Evolutionary conservation across 2,329 filamentous ascomycete species (phyloP), one percentile per base, ranked within the genome.

Genomic region (Allantophomopsis lycopodina): DNA sequence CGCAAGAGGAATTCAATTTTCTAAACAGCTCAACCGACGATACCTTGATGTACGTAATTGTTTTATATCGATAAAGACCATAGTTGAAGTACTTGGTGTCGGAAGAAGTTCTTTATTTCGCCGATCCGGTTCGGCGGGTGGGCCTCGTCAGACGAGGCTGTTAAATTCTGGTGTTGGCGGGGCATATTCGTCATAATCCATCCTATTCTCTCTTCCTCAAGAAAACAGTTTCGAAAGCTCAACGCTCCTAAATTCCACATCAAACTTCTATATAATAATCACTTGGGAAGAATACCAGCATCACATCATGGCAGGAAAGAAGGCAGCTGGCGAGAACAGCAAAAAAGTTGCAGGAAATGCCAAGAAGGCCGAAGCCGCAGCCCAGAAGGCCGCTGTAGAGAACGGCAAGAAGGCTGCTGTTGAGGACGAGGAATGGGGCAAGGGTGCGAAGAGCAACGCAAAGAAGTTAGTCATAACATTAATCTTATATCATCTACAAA

Each of bases 271-370:
- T 34, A 15, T 14, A 34, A 7, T 3, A 7, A 14, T 10, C 4
- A 15, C 14, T 34, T 15, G 16, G 8, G 11, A 11, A 34, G 6
- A 15, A 20, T 38, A 45, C 11, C 4, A 8, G 10, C 11, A 8
- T 12, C 7, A 28, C 23, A 65, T 48, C 47, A 88, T 88, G 83
- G 79, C 69, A 20, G 73, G 71, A 50, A 85, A 83, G 62, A 88
- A 83, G 60, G 73, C 68, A 54, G 60, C 49, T 63, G 73, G 66
- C 40, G 87, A 93, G 46, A 86, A 83, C 63, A 81, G 71, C 59
- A 96, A 94, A 65, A 96, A 96, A 68, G 86, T 65, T 2, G 76
- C 80, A 7, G 91, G 89, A 47, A 86, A 95, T 60, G 87, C 88
- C 46, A 75, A 86, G 63, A 96, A 98, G 70, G 87, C 87, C 46